These are phyloP conservation scores for Blastosporella zonata DNA, from an alignment of 1,284 basidiomycete species.

Conservation along the genomic window DNA sequence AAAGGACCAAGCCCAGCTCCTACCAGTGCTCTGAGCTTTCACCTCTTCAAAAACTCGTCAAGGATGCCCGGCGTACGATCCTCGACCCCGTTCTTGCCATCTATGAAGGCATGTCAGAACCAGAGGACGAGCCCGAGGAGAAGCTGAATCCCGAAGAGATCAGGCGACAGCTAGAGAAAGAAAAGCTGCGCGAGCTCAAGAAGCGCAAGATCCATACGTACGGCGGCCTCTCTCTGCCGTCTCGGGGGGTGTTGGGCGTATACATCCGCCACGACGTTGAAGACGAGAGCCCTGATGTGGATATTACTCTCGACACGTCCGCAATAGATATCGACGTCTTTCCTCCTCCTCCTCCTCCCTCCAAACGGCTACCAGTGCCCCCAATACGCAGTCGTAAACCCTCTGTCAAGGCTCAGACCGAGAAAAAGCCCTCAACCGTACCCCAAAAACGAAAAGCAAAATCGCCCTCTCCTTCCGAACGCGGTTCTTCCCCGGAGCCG, in stretches of 20 bases:
- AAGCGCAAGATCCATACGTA: slow-evolving; percentile 42
- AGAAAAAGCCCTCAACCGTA: neutral
- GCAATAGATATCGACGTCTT: neutral
- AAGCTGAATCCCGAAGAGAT: slow-evolving; percentile 38
- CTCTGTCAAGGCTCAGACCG: slow-evolving; percentile 6
- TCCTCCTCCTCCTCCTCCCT: neutral
- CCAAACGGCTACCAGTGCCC: neutral
- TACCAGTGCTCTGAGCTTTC: slow-evolving; percentile 48
- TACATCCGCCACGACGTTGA: slow-evolving; percentile 53
- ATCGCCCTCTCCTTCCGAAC: neutral
- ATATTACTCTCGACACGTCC: slow-evolving; percentile 35
- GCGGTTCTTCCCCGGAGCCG: neutral
- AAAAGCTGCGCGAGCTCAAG: slow-evolving; percentile 56
- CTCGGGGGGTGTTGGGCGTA: slow-evolving; percentile 34
- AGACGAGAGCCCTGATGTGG: slow-evolving; percentile 60
- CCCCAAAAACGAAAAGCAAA: slow-evolving; percentile 9
- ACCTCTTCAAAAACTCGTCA: slow-evolving; percentile 61
- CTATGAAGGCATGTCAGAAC: slow-evolving; percentile 37
- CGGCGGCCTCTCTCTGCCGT: slow-evolving; percentile 32
- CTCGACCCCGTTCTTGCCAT: slow-evolving; percentile 58
- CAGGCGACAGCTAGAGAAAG: slow-evolving; percentile 42
- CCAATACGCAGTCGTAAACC: slow-evolving; percentile 9
- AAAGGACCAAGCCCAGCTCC: slow-evolving; percentile 35
- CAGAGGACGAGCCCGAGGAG: slow-evolving; percentile 38
- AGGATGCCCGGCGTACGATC: slow-evolving; percentile 46